Evolutionary conservation across 257 asterid species (phyloP), one percentile per base, ranked within the genome.

Genomic region (Ligustrum vulgare): DNA sequence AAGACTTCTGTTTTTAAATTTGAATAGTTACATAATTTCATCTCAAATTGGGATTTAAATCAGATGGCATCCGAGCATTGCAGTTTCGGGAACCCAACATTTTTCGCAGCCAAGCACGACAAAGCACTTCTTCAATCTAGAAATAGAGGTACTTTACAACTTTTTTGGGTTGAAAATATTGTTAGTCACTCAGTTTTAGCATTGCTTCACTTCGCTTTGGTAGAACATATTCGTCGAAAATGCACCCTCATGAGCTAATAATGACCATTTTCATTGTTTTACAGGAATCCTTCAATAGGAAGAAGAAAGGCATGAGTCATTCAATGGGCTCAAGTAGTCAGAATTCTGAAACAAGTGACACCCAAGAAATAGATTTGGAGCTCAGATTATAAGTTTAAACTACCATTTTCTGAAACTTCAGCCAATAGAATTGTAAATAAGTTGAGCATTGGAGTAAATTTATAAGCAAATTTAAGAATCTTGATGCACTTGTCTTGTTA

Each of bases 281-380:
- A 23, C 77, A 93, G 98, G 93, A 83, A 41, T 54, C 88, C 36
- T 23, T 36, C 34, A 83, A 74, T 73, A 79, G 72, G 78, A 86
- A 87, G 60, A 81, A 76, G 60, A 81, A 75, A 75, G 90, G 80
- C 28, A 67, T 77, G 74, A 80, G 80, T 66, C 86, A 82, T n/a
- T 77, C 87, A 13, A 78, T 69, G 75, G 89, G 87, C 1, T 81
- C 89, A 9, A 81, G 80, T 70, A 80, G 81, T 72, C 87, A 77
- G 51, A 80, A 87, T 68, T 86, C 90, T 15, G 96, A 86, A 75
- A 83, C 91, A 16, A 81, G 81, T 73, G 86, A 81, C 74, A 68
- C 87, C 6, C 87, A 89, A 79, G 97, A 93, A 15, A 78, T 91
- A 80, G 98, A 93, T 86, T 89, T 91, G 96, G 98, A 93, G 90